Conservation (phyloP, 2,329 filamentous ascomycete genomes). For the Fusarium armeniacum region DNA sequence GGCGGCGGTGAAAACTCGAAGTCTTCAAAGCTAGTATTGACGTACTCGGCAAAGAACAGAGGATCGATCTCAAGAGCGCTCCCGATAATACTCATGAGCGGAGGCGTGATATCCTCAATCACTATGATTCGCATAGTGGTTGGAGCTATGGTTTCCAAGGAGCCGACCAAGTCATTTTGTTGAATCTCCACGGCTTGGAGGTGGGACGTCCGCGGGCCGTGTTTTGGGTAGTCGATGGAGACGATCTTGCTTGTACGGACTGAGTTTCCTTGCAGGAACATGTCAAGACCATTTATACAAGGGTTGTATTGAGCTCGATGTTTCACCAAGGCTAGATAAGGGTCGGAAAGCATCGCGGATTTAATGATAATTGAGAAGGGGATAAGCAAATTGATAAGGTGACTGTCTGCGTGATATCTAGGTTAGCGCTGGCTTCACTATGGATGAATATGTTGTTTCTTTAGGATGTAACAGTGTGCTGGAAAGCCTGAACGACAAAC, state of each 20-base stretch:
- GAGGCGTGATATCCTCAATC: neutral
- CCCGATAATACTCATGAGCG: rapidly evolving
- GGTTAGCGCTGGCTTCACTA: too few species aligned
- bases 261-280: neutral
- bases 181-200: neutral
- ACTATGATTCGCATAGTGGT: neutral
- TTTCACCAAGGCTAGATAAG: neutral
- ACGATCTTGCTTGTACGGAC: neutral
- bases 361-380: rapidly evolving
- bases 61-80: neutral
- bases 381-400: neutral
- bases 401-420: too few species aligned
- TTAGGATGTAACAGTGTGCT: too few species aligned
- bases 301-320: neutral
- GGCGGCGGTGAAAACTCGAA: neutral
- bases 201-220: rapidly evolving
- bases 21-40: neutral
- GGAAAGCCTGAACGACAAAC: too few species aligned
- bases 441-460: too few species aligned
- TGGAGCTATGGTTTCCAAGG: neutral
- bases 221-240: neutral
- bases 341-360: neutral
- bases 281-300: neutral
- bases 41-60: conserved; percentile 11
- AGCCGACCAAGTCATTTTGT: neutral